These are phyloP conservation scores for Suillus subluteus DNA, from an alignment of 768 basidiomycete genomes.

Conservation along the genomic window DNA sequence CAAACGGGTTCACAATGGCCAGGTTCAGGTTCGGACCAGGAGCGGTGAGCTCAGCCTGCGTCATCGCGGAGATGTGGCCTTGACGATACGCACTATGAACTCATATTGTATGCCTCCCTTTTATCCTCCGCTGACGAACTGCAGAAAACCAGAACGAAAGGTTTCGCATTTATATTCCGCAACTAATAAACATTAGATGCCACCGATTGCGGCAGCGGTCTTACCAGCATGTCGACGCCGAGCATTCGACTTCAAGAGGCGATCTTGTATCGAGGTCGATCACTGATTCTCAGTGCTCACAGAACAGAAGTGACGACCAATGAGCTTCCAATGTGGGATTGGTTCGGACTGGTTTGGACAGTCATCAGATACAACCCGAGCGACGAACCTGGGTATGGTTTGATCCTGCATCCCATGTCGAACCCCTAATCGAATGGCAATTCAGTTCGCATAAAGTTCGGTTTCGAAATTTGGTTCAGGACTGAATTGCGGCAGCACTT, in stretches of 20 bases:
- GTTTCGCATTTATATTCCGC: background rate
- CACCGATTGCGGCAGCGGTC: background rate
- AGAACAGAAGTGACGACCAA: background rate
- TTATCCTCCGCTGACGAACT: background rate
- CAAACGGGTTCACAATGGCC: background rate
- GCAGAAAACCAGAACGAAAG: background rate
- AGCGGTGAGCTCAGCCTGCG: background rate
- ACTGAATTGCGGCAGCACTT: background rate
- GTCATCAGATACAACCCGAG: background rate
- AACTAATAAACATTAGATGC: background rate
- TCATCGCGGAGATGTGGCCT: background rate
- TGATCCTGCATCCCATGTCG: background rate
- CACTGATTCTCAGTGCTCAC: background rate
- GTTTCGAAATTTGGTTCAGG: background rate
- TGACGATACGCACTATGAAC: background rate
- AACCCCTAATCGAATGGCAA: background rate
- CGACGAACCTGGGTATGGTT: background rate
- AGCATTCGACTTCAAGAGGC: background rate
- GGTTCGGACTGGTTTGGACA: background rate
- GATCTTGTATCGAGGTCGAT: background rate
- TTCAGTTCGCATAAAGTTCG: background rate
- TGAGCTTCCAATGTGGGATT: background rate
- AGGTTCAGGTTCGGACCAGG: background rate
- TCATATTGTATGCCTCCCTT: background rate
- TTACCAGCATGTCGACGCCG: background rate